Base-by-base conservation (phyloP, 768 basidiomycete species). In the Psilocybe azurescens region DNA sequence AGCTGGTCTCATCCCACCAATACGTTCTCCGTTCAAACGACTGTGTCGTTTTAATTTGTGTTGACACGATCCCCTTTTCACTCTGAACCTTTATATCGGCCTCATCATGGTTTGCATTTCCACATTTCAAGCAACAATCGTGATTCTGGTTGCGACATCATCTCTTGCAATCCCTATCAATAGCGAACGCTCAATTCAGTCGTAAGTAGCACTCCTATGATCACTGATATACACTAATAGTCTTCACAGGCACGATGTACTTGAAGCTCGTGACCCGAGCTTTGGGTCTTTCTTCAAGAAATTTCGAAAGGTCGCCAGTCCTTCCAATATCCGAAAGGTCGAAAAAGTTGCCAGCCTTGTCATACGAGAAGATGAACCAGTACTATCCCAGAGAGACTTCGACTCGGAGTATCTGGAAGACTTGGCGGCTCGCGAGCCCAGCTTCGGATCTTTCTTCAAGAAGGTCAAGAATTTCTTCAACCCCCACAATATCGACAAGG, bases 1-100 rank as follows among this genome's bases (percentile, higher is more conserved):
- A 65, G 65, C 65, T 65, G 65, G 65, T 59, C 65, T 65, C 65
- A 62, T 33, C 50, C 48, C 41, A 10, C 28, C 54, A 53, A 47
- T 16, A 41, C 46, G 14, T 18, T 30, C 9, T 30, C 9, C 33
- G 11, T 46, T 56, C 60, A 44, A 55, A 14, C 41, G 36, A 39
- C 36, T 52, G 33, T 56, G 33, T 29, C 51, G 52, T 18, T 39
- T 36, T 10, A 30, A 50, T 57, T 48, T 58, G 65, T 61, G 61
- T 62, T 62, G 61, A 65, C 61, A 55, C 61, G 53, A 38, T 14
- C 11, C 18, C 48, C 36, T 47, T 47, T 56, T 56, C 48, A 41
- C 54, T 44, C 56, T 41, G 8, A n/a, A 18, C 18, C 41, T 48
- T 47, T 24, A 41, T 9, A 36, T 38, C 29, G 11, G 20, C 24